Conservation (phyloP, 805 yeast genomes). For the Saccharomycopsis capsularis region DNA sequence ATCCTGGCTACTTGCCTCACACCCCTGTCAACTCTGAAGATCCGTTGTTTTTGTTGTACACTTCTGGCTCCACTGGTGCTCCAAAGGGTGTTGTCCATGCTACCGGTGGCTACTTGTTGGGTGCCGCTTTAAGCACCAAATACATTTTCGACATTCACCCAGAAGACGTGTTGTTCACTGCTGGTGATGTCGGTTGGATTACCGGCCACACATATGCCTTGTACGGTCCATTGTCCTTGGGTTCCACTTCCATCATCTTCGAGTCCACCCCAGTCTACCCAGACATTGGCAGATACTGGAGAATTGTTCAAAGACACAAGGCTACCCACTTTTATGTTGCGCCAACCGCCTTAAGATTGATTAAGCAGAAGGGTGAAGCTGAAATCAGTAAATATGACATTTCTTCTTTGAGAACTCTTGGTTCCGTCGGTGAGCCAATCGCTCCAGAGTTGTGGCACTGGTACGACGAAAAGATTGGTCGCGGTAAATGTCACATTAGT, state of each 20-base stretch:
- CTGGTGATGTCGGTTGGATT: conserved; percentile 99
- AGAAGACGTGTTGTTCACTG: conserved; percentile 85
- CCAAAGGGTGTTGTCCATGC: conserved; percentile 97
- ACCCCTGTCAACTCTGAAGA: conserved; percentile 86
- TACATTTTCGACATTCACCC: conserved; percentile 90
- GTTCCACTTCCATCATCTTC: conserved; percentile 87
- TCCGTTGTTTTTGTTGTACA: conserved; percentile 90
- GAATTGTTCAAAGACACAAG: conserved; percentile 83
- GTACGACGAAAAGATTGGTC: conserved; percentile 91
- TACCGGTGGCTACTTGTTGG: conserved; percentile 90
- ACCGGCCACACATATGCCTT: conserved; percentile 96
- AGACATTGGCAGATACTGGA: conserved; percentile 92
- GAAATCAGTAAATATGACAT: conserved; percentile 76
- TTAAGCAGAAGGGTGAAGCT: conserved; percentile 82
- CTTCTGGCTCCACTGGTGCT: conserved; percentile 97
- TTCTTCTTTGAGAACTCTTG: conserved; percentile 81
- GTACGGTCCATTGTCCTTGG: conserved; percentile 85
- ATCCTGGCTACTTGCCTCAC: conserved; percentile 81
- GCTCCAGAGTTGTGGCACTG: conserved; percentile 98
- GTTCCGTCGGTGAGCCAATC: conserved; percentile 98
- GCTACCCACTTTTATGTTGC: conserved; percentile 97
- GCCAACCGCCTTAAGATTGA: conserved; percentile 92
- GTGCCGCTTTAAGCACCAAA: conserved; percentile 86
- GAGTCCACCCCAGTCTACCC: conserved; percentile 99
- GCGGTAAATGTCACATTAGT: conserved; percentile 78